Evolutionary conservation across 2,329 filamentous ascomycete species (phyloP).

Genomic region (Fusarium graminum): DNA sequence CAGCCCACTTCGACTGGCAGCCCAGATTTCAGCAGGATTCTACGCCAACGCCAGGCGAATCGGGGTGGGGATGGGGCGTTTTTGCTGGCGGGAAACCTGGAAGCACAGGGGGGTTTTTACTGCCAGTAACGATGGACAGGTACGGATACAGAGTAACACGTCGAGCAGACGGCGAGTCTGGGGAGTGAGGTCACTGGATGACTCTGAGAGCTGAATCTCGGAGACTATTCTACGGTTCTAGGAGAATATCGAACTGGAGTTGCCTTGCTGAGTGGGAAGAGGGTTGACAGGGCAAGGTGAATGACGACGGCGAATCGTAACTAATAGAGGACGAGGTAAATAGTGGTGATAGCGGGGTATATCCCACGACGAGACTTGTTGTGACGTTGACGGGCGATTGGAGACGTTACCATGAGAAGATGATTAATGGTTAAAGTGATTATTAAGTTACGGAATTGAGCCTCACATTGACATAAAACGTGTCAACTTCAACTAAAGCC

Average conservation of each 20-base stretch:
- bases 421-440: background rate
- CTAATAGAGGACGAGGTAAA: slow-evolving; percentile 19
- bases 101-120: slow-evolving; percentile 24
- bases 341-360: slow-evolving; percentile 36
- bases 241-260: slow-evolving; percentile 4
- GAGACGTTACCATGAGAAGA: background rate
- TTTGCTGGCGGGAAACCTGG: slow-evolving; percentile 43
- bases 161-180: slow-evolving; percentile 8
- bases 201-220: slow-evolving; percentile 12
- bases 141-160: background rate
- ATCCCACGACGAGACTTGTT: slow-evolving; percentile 22
- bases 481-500: slow-evolving; percentile 6
- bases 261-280: slow-evolving; percentile 8
- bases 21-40: slow-evolving; percentile 45
- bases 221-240: slow-evolving; percentile 3
- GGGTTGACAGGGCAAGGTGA: slow-evolving; percentile 4
- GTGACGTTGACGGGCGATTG: slow-evolving; percentile 28
- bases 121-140: background rate
- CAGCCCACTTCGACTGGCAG: slow-evolving; percentile 44
- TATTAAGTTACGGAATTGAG: slow-evolving; percentile 10
- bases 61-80: slow-evolving; percentile 37
- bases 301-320: slow-evolving; percentile 30
- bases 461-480: slow-evolving; percentile 12
- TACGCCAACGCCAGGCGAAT: slow-evolving; percentile 44
- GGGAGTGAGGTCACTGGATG: slow-evolving; percentile 39